Conservation (phyloP, 768 basidiomycete species). For the Suillus subaureus region DNA sequence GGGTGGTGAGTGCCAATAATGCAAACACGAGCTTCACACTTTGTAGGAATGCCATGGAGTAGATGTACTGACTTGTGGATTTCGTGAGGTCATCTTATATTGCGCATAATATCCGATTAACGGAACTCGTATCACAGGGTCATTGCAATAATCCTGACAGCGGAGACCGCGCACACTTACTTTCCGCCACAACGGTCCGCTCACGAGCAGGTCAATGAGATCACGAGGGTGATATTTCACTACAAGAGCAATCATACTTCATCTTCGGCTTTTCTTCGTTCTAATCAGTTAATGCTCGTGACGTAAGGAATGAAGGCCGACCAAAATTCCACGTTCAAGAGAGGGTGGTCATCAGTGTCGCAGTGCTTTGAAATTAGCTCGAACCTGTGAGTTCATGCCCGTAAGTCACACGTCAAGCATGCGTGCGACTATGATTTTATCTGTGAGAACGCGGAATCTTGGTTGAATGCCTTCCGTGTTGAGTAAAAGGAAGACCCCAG, state of each 20-base stretch:
- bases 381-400: not conserved
- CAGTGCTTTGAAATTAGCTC: not conserved
- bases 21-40: slow-evolving; percentile 11
- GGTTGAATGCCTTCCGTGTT: not conserved
- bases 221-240: slow-evolving; percentile 3
- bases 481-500: not conserved
- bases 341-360: not conserved
- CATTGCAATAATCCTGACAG: not conserved
- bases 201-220: not conserved
- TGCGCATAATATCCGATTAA: not conserved
- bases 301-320: not conserved
- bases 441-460: not conserved
- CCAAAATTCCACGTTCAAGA: not conserved
- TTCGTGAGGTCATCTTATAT: slow-evolving; percentile 10
- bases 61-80: not conserved
- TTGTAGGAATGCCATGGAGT: slow-evolving; percentile 9
- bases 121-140: slow-evolving; percentile 8
- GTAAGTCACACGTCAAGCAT: not conserved
- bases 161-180: not conserved
- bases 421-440: not conserved
- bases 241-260: not conserved
- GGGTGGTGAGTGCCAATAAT: slow-evolving; percentile 16
- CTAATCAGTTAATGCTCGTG: not conserved
- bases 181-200: slow-evolving; percentile 5
- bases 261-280: slow-evolving; percentile 3